Conservation (phyloP, 345 rosid species). For the Populus pruinosa region DNA sequence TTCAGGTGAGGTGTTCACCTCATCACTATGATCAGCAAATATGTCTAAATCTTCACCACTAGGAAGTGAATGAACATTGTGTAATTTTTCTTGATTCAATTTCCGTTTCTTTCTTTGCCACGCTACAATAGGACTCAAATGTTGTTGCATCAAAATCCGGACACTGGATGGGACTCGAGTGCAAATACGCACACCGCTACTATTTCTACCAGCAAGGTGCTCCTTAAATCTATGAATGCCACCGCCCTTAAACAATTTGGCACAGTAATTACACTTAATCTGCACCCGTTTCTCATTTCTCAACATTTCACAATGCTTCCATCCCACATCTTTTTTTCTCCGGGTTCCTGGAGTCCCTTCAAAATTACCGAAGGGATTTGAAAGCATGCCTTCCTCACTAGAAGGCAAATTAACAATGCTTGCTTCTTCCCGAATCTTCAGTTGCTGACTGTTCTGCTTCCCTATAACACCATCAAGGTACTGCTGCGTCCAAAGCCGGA, state of each 20-base stretch:
- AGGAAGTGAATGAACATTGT: constrained; percentile 10
- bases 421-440: constrained; percentile 2
- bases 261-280: constrained; percentile 29
- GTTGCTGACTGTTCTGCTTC: constrained; percentile 1
- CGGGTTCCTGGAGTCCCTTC: neutral
- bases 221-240: constrained; percentile 37
- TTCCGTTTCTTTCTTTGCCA: constrained; percentile 16
- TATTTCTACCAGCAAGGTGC: constrained; percentile 36
- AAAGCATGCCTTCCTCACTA: neutral
- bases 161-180: constrained; percentile 20
- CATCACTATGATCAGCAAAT: constrained; percentile 7
- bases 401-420: neutral
- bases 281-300: constrained; percentile 9
- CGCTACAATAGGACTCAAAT: constrained; percentile 12
- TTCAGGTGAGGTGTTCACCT: neutral
- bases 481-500: constrained; percentile 21
- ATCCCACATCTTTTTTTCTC: constrained; percentile 25
- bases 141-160: constrained; percentile 23
- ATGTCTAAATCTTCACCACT: neutral
- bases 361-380: constrained; percentile 19
- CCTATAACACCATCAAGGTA: constrained; percentile 11
- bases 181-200: constrained; percentile 23
- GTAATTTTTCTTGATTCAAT: neutral
- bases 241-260: constrained; percentile 32
- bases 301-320: constrained; percentile 22